Base-by-base conservation (phyloP, 1,284 basidiomycete species). In the Ceraceosorus guamensis region DNA sequence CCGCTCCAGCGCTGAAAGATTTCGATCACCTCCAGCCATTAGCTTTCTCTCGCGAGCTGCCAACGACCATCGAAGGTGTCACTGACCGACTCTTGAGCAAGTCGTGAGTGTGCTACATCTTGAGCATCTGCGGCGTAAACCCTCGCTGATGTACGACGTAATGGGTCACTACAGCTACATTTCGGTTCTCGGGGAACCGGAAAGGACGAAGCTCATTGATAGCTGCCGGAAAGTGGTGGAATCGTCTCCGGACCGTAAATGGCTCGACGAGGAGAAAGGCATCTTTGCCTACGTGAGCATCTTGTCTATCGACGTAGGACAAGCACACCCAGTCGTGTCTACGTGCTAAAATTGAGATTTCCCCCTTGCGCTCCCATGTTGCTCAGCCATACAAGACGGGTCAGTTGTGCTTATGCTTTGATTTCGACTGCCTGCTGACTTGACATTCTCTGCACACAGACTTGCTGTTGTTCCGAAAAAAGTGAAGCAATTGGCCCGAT, bases 231-330 rank as follows among this genome's bases (percentile, higher is more conserved):
- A 53, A 45, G 49, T 64, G n/a, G 54, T 74, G 4, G 70, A 73
- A 33, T 53, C 59, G 1, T 33, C 57, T 46, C 53, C 66, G 1
- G 67, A 65, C 2, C 55, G 68, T 18, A 58, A 52, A 24, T 73
- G 71, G 71, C 63, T 74, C 57, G 68, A 74, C 56, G 52, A 68
- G 54, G 51, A 60, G 24, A 52, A 63, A 31, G 67, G 70, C 16
- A 46, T 70, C 6, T 74, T 66, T 63, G 65, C 66, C 30, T 74
- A 74, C 37, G 39, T 41, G 39, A 11, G 39, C 16, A 16, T 41
- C 39, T 16, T 1, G 39, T 41, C 11, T 16, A 41, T 11, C 39
- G 39, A 24, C 24, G 3, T 24, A 24, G 24, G 24, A 24, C 1
- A 24, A 24, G 24, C 24, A 24, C 24, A 24, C 24, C 24, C 24